Conservation (phyloP, 192 early-diverging fungal genomes). For the Podochytrium sp. region DNA sequence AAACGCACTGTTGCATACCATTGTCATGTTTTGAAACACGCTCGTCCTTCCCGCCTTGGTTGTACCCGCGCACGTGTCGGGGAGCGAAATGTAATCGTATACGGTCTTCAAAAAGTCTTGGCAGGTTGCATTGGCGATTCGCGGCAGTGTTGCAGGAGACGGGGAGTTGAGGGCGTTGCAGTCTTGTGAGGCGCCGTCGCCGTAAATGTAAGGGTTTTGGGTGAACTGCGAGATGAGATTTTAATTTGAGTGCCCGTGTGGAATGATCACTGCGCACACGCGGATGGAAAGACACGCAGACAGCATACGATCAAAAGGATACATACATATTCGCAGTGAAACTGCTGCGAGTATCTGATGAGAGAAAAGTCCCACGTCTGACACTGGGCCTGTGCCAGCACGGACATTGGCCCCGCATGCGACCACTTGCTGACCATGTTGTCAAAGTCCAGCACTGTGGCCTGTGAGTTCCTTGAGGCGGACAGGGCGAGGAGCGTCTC, state of each 20-base stretch:
- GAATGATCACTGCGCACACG: too few relatives aligned
- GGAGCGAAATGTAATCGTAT: neutral
- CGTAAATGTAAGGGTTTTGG: constrained; percentile 6
- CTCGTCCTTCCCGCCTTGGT: neutral
- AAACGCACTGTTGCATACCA: neutral
- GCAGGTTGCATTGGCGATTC: constrained; percentile 14
- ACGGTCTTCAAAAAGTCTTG: constrained; percentile 8
- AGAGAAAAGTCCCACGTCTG: constrained; percentile 1
- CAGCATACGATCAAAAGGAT: neutral
- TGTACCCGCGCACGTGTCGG: neutral
- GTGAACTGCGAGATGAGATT: neutral
- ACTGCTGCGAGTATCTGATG: constrained; percentile 16
- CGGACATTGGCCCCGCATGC: neutral
- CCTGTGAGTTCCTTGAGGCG: neutral
- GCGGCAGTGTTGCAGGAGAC: neutral
- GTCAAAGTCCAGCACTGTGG: neutral
- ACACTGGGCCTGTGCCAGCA: neutral
- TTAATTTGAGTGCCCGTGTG: neutral
- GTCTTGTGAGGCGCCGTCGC: neutral
- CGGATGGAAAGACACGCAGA: neutral
- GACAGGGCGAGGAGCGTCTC: neutral
- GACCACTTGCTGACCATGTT: neutral
- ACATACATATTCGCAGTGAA: constrained; percentile 19
- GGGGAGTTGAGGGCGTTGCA: neutral
- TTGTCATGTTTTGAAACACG: neutral